Evolutionary conservation across 2,329 filamentous ascomycete species (phyloP), one percentile per base, ranked within the genome.

Genomic region (Diatrype stigma): DNA sequence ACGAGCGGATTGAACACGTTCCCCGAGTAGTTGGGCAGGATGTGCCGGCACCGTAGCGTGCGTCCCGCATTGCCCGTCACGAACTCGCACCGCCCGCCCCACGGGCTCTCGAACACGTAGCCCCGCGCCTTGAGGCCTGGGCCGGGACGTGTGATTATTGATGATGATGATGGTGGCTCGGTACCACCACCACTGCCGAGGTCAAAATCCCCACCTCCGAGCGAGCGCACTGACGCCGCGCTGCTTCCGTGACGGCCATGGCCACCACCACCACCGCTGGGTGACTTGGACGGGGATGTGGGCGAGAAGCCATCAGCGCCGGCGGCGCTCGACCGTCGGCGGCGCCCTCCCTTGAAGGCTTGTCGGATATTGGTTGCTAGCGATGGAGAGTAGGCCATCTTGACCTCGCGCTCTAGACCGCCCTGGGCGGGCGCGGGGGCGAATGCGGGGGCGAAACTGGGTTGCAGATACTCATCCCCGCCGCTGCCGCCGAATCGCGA

Each of bases 21-120:
- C 1, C 60, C 61, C 32, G 59, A 51, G 38, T 67, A 65, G 4
- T 75, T 73, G 26, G 80, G 77, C 2, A 91, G 74, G n/a, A 81
- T 72, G 67, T 95, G 90, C 50, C 84, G 84, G 69, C 88, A 92
- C 66, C 84, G 84, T 14, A 95, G 71, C 50, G 82, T 86, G 47
- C 87, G 85, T 2, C 93, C 92, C 42, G 82, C 86, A 50, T 84
- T 78, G 35, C 88, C 87, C 0, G 91, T 94, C 16, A 82, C 77
- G 68, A 97, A 97, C 54, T 92, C 88, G 70, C 93, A 97, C 40
- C 81, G 80, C 16, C 90, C 89, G 54, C 90, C 85, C 93, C 93
- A 97, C 0, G 91, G 92, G 40, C 89, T 94, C 19, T 76, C 73
- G 65, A 96, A 96, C 1, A 84, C 80, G 68, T 95, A 96, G 17